Evolutionary conservation across 257 asterid species (phyloP).

Genomic region (Solanum pimpinellifolium): DNA sequence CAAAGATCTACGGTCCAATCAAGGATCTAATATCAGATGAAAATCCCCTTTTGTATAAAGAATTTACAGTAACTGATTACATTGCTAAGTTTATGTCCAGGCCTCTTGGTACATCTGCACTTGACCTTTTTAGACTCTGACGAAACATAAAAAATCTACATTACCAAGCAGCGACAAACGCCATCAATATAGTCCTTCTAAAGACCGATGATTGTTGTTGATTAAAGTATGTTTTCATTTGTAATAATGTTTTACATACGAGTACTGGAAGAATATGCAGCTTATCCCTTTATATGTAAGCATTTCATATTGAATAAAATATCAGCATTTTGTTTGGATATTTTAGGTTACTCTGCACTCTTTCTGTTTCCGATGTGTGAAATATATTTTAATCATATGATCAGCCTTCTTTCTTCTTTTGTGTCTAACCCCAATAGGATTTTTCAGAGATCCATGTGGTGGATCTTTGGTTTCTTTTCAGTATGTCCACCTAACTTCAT

Average conservation of each 20-base stretch:
- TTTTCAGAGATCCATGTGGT: too few relatives aligned
- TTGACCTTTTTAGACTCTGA: slow-evolving; percentile 35
- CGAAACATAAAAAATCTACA: background rate
- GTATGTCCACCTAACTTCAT: too few relatives aligned
- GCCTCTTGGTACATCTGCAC: slow-evolving; percentile 34
- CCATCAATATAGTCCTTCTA: background rate
- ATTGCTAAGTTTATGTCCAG: slow-evolving; percentile 25
- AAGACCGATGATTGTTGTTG: background rate
- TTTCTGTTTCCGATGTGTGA: too few relatives aligned
- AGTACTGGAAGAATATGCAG: background rate
- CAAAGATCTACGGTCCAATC: slow-evolving; percentile 36
- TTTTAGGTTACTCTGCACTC: too few relatives aligned
- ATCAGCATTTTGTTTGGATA: too few relatives aligned
- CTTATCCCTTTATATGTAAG: too few relatives aligned
- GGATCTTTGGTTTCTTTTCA: too few relatives aligned
- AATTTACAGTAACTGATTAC: slow-evolving; percentile 35
- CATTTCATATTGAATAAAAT: too few relatives aligned
- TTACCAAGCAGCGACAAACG: background rate
- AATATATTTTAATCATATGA: too few relatives aligned
- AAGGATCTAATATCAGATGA: slow-evolving; percentile 42
- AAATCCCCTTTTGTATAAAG: slow-evolving; percentile 18
- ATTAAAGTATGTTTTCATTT: background rate
- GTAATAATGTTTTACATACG: background rate
- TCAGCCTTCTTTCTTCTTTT: too few relatives aligned
- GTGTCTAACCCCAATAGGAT: too few relatives aligned